phyloP scores from a whole-genome alignment of 768 basidiomycete species.

The Hypholoma sublateritium region DNA sequence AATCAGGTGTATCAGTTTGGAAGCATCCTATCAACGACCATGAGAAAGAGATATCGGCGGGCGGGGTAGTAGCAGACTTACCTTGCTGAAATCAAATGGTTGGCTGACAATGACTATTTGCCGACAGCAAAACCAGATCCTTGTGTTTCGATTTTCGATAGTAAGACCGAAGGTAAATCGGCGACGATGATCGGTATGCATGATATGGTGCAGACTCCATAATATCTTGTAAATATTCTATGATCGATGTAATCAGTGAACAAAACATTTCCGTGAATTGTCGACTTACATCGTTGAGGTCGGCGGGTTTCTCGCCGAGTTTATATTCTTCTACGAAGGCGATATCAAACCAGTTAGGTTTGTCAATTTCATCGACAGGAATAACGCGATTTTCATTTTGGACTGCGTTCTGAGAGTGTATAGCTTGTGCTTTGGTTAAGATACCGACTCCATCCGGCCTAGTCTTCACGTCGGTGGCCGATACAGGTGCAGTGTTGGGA shows the following conservation, averaged over 20 bases:
- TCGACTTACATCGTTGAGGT: background rate
- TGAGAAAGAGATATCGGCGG: background rate
- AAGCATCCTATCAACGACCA: background rate
- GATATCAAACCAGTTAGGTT: background rate
- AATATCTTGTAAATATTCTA: background rate
- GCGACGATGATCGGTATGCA: slow-evolving; percentile 3
- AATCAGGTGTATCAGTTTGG: background rate
- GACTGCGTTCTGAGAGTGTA: background rate
- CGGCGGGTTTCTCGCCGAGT: background rate
- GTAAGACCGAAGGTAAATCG: slow-evolving; percentile 7
- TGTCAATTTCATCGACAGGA: background rate
- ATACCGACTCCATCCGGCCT: background rate
- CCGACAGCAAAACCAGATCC: slow-evolving; percentile 3
- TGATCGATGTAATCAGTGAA: background rate
- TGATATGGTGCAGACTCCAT: slow-evolving; percentile 3
- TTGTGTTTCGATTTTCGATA: background rate
- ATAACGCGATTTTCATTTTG: background rate
- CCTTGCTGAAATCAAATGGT: slow-evolving; percentile 5
- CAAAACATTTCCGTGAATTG: background rate
- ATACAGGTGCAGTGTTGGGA: background rate
- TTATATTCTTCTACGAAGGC: slow-evolving; percentile 1
- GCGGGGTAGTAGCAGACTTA: background rate
- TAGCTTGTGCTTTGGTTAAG: background rate
- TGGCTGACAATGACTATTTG: background rate
- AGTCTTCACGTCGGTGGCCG: background rate